A percentile compares a stretch with the other conserved stretches of the same genome.
Evolutionary conservation across 2,329 filamentous ascomycete genomes (phyloP).

Genomic region (Zopfia rhizophila): DNA sequence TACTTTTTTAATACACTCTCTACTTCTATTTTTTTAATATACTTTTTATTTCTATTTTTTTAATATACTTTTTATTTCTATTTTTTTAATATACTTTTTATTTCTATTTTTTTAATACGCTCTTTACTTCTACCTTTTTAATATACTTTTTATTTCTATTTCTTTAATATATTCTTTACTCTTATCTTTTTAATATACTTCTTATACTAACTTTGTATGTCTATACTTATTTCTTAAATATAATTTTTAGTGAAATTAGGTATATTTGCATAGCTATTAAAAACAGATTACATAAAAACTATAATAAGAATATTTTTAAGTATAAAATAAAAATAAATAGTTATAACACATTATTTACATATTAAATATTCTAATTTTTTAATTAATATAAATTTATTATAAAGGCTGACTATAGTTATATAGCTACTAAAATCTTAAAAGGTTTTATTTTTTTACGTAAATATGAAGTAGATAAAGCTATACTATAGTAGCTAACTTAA

Average conservation of each 20-base stretch:
- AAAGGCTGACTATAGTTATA: conserved; percentile 21
- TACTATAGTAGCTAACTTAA: conserved; percentile 21
- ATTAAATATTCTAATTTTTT: conserved; percentile 26
- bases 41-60: too few relatives aligned
- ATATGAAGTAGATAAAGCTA: conserved; percentile 21
- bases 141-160: too few relatives aligned
- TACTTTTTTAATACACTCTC: too few relatives aligned
- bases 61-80: too few relatives aligned
- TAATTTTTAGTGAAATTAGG: conserved; percentile 12
- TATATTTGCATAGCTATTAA: conserved; percentile 15
- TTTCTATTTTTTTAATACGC: too few relatives aligned
- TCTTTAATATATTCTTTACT: too few relatives aligned
- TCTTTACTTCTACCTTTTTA: too few relatives aligned
- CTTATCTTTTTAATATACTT: conserved; percentile 16
- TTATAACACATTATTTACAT: conserved; percentile 26
- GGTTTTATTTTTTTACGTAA: conserved; percentile 23
- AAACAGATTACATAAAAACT: conserved; percentile 18
- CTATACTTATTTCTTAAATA: conserved; percentile 16
- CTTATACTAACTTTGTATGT: conserved; percentile 12
- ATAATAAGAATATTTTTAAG: conserved; percentile 22
- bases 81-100: too few relatives aligned
- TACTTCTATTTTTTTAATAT: too few relatives aligned
- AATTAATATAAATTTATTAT: conserved; percentile 22
- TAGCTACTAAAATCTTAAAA: conserved; percentile 23
- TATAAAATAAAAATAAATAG: conserved; percentile 20